Base-by-base conservation (phyloP, 257 asterid species). In the Gentiana macrophylla region DNA sequence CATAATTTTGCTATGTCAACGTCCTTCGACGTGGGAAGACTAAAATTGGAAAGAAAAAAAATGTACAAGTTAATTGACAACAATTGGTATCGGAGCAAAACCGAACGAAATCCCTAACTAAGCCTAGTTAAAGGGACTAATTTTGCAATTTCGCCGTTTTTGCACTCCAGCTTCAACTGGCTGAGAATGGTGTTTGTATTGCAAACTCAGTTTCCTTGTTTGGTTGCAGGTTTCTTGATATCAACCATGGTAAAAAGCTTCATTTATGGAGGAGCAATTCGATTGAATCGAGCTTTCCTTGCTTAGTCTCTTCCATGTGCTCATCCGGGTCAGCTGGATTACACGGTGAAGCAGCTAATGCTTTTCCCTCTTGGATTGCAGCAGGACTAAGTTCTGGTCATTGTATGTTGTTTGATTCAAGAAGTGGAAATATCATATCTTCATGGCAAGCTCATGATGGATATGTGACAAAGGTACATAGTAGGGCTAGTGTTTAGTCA, bases 361-460 rank as follows among this genome's bases (percentile, higher is more conserved):
- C 71, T 47, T 76, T 44, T 60, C 94, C 98, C 46, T 87, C 95
- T 37, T 91, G 95, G 95, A 74, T 92, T 76, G 98, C 97, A 53
- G 86, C 91, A 55, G 93, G 94, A 37, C 77, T 72, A 67, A 88
- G 95, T 74, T 81, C 94, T 59, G 98, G 98, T 57, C 55, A 70
- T 69, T 92, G 95, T 75, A 77, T 77, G 72, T 81, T 88, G 56
- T 80, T 83, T 73, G 98, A 92, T 82, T 67, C 85, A 72, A 83
- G 95, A 70, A 79, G 93, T 72, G 98, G 97, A 63, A 78, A 77
- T 62, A 74, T 83, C 54, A 83, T 85, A 68, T 67, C 93, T 32
- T 78, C 94, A 47, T 88, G 98, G 98, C 94, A 87, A 76, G 98
- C 94, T 67, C 97, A 92, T 77, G 97, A 92, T 77, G 97, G 97